Evolutionary conservation across 2,329 filamentous ascomycete genomes (phyloP), one percentile per base, ranked within the genome.

Genomic region (Ophiostoma triangulosporum): DNA sequence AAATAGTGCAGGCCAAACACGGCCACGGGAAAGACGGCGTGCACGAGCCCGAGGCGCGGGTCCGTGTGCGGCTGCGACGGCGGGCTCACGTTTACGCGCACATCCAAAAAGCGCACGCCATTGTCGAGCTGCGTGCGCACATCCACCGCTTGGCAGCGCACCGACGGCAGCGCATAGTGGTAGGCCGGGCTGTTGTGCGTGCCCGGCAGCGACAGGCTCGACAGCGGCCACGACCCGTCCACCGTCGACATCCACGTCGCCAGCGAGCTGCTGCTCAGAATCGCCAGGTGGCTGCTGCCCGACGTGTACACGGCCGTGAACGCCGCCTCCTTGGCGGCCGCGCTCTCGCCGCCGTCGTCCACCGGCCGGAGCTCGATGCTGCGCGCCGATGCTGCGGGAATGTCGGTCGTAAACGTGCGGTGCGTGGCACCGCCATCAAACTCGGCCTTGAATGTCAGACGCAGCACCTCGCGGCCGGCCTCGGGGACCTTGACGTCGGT

Each of bases 131-230:
- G 93, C 52, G 84, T 80, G 49, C 75, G 73, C 5, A 94, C 76
- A 57, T 79, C 74, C 17, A 90, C 88, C 32, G 86, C 83, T 70
- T 98, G 93, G 68, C 93, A 97, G 36, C 93, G 85, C 26, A 97
- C 93, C 1, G 88, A 95, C 1, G 93, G 93, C 5, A 96, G 77
- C 12, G 93, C 90, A 49, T 80, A 77, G 72, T 94, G 77, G 69
- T 80, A 84, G 9, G 90, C 94, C 6, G 93, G 88, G 17, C 86
- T 88, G 70, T 98, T 97, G 73, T 98, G 93, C 0, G 93, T 96
- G 58, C 93, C 93, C 0, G 93, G 93, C 58, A 97, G 93, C 50
- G 86, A 93, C 50, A 98, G 79, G 3, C 84, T 77, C 1, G 87
- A 86, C 4, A 97, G 73, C 1, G 88, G 81, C 51, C 80, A 84